Conservation (phyloP, 495 filamentous ascomycete species). For the Aspergillus haitiensis region DNA sequence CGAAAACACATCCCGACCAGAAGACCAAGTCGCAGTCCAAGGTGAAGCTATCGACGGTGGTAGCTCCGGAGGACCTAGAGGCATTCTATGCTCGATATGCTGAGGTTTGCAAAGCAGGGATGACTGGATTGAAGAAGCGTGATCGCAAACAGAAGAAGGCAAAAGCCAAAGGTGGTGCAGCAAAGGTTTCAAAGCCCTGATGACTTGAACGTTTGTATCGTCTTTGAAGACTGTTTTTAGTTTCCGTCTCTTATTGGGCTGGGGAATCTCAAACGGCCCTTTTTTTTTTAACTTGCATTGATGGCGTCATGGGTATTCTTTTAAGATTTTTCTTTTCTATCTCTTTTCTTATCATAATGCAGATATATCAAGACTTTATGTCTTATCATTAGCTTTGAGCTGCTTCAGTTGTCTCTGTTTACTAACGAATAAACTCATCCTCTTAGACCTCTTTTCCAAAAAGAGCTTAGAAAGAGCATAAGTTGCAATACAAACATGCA, state of each 20-base stretch:
- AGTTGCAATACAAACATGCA: no score
- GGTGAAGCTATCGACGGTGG: constrained; percentile 82
- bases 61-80: constrained; percentile 72
- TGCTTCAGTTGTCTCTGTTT: no score
- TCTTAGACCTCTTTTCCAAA: no score
- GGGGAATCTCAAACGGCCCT: not conserved
- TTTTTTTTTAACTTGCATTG: constrained; percentile 13
- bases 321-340: not conserved
- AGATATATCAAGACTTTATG: constrained; percentile 11
- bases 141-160: constrained; percentile 82
- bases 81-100: constrained; percentile 82
- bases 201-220: not conserved
- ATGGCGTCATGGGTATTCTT: constrained; percentile 9
- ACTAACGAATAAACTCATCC: no score
- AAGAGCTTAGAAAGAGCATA: no score
- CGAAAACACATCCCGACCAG: constrained; percentile 28
- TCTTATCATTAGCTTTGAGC: no score
- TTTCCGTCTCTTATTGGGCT: not conserved
- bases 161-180: constrained; percentile 63
- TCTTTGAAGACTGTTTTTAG: not conserved
- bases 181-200: constrained; percentile 52
- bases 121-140: constrained; percentile 87
- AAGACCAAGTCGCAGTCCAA: constrained; percentile 48
- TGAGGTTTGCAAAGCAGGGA: constrained; percentile 87
- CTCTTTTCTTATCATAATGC: not conserved